Evolutionary conservation across 2,329 filamentous ascomycete genomes (phyloP), one percentile per base, ranked within the genome.

Genomic region (Penicillium decumbens): DNA sequence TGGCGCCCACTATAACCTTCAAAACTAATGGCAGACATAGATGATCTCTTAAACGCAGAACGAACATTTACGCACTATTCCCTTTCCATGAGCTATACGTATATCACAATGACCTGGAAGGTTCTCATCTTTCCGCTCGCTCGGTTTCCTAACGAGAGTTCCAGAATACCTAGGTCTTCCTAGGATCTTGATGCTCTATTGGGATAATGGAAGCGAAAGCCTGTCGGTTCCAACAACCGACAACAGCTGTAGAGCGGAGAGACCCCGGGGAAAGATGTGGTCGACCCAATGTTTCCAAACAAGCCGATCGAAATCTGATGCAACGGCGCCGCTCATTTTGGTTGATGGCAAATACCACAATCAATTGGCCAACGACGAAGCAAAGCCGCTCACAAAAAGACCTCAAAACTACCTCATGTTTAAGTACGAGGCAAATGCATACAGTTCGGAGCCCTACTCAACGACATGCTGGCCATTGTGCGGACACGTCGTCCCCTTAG

Each of bases 141-240:
- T 3, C n/a, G 8, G 7, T 18, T 18, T n/a, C 29, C 3, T n/a
- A n/a, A 37, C 28, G 15, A 8, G 4, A 20, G 13, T 15, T 12
- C 23, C 23, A n/a, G 23, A n/a, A 5, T 27, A 27, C 6, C 12
- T 13, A 27, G 2, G 33, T 20, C 6, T 5, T 12, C 20, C 15
- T 9, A 20, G 6, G 18, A 9, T 20, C 9, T 9, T 10, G 15
- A 37, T 37, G 7, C 18, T 9, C 18, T 9, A 4, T 37, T 37
- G 8, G 18, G 33, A 23, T 18, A 27, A 45, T 54, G 56, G 54
- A 53, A n/a, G 43, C 47, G 6, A 49, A 32, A 55, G 44, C 47
- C 56, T 59, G 44, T 53, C 56, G 56, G 56, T 54, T 51, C 45
- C 37, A 44, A 51, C 48, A 50, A 55, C 54, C 54, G 54, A 57